A percentile compares a stretch with the other conserved stretches of the same genome.
These are phyloP conservation scores for Phytopythium delawarense DNA, from an alignment of 352 stramenopile genomes.

Conservation along the genomic window DNA sequence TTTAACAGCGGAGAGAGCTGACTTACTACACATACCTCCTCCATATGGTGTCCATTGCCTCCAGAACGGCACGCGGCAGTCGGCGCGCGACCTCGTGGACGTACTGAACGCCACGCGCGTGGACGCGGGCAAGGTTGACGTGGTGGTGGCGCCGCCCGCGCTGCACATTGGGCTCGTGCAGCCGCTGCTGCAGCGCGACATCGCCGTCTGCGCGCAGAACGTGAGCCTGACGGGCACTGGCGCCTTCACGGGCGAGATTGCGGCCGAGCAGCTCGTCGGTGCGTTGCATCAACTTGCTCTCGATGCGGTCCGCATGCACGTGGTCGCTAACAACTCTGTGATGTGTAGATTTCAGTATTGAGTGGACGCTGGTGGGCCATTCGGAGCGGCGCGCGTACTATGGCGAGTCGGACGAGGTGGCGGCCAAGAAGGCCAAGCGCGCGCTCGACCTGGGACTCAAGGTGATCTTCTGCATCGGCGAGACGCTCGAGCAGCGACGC, in stretches of 20 bases:
- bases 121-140: conserved; percentile 58
- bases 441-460: conserved; percentile 87
- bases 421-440: conserved; percentile 93
- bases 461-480: conserved; percentile 97
- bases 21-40: no score
- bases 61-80: conserved; percentile 74
- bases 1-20: no score
- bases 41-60: neutral
- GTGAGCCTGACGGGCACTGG: conserved; percentile 81
- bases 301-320: neutral
- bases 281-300: neutral
- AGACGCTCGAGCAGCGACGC: conserved; percentile 91
- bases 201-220: conserved; percentile 78
- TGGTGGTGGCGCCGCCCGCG: conserved; percentile 75
- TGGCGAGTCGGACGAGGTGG: conserved; percentile 90
- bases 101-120: conserved; percentile 80
- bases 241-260: conserved; percentile 92
- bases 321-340: neutral
- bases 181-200: conserved; percentile 45
- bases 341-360: conserved; percentile 53
- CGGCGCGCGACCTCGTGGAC: conserved; percentile 79
- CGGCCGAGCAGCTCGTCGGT: conserved; percentile 86
- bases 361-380: conserved; percentile 89
- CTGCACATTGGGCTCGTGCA: conserved; percentile 63
- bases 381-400: conserved; percentile 92